Conservation (phyloP, 306 rosid species). For the Ammopiptanthus mongolicus region DNA sequence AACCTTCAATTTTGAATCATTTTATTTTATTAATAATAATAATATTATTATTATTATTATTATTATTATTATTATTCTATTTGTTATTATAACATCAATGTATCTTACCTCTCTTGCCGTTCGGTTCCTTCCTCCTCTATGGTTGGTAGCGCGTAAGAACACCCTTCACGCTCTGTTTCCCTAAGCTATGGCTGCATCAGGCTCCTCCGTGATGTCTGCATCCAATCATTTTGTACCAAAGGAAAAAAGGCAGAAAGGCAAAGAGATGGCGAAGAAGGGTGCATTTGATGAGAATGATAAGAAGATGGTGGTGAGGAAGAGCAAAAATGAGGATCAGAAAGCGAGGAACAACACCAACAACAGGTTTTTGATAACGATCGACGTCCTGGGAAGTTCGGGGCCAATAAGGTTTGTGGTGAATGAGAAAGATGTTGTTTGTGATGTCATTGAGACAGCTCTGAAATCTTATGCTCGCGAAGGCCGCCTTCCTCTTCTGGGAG, state of each 20-base stretch:
- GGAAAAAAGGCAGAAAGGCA: not conserved
- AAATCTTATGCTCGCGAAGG: constrained; percentile 61
- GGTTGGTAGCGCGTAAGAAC: too few relatives aligned
- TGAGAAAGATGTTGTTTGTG: constrained; percentile 43
- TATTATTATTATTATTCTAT: too few relatives aligned
- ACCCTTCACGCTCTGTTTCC: too few relatives aligned
- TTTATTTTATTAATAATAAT: too few relatives aligned
- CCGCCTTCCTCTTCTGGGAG: constrained; percentile 56
- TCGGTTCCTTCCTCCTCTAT: too few relatives aligned
- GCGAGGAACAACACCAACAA: not conserved
- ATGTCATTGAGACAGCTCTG: constrained; percentile 50
- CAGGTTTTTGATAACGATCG: constrained; percentile 56
- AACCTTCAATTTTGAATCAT: too few relatives aligned
- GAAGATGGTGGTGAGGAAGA: not conserved
- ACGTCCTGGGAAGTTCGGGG: constrained; percentile 60
- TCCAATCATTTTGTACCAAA: not conserved
- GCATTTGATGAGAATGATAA: not conserved
- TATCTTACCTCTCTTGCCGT: too few relatives aligned
- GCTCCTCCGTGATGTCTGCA: not conserved
- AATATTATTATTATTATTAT: too few relatives aligned
- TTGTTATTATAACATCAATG: too few relatives aligned
- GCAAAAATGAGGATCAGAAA: not conserved
- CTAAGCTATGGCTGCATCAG: too few relatives aligned
- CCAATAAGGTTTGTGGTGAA: constrained; percentile 61
- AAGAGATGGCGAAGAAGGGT: not conserved